Percentiles rank a stretch among this genome's conserved stretches.
Conservation (phyloP, 2,329 filamentous ascomycete genomes). For the Allantophomopsis cytisporea region DNA sequence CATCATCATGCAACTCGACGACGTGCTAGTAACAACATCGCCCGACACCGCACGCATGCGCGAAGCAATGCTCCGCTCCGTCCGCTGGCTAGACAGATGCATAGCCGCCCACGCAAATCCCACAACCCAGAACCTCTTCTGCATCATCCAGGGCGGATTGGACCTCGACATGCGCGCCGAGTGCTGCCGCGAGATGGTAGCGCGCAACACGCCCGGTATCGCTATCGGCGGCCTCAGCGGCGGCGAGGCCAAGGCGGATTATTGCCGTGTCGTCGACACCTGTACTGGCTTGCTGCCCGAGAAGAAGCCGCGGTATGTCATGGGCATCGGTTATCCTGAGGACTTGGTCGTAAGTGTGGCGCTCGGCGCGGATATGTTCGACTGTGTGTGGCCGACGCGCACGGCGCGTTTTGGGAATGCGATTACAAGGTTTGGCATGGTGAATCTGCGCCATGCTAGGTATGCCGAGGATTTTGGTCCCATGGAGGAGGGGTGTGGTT, state of each 20-base stretch:
- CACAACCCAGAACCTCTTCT: conserved; percentile 82
- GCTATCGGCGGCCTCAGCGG: conserved; percentile 92
- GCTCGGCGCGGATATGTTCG: conserved; percentile 96
- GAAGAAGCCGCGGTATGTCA: conserved; percentile 93
- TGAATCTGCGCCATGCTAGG: conserved; percentile 68
- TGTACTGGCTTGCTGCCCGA: conserved; percentile 80
- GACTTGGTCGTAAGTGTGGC: conserved; percentile 89
- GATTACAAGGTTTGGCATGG: conserved; percentile 65
- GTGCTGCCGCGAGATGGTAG: conserved; percentile 80
- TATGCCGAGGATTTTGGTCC: conserved; percentile 73
- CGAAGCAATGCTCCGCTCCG: conserved; percentile 87
- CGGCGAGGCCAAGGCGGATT: conserved; percentile 87
- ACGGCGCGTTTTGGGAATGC: conserved; percentile 96
- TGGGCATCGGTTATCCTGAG: conserved; percentile 97
- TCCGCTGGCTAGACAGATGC: conserved; percentile 93
- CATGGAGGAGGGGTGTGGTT: conserved; percentile 72
- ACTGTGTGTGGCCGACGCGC: conserved; percentile 96
- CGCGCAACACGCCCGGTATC: conserved; percentile 84
- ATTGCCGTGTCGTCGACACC: conserved; percentile 76
- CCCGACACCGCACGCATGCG: conserved; percentile 79
- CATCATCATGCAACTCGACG: conserved; percentile 99
- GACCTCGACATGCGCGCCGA: conserved; percentile 74
- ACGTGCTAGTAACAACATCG: conserved; percentile 92
- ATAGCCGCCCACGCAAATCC: conserved; percentile 81
- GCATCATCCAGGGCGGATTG: conserved; percentile 93